phyloP scores from a whole-genome alignment of 2,329 filamentous ascomycete species.

The Verticillium nubilum region DNA sequence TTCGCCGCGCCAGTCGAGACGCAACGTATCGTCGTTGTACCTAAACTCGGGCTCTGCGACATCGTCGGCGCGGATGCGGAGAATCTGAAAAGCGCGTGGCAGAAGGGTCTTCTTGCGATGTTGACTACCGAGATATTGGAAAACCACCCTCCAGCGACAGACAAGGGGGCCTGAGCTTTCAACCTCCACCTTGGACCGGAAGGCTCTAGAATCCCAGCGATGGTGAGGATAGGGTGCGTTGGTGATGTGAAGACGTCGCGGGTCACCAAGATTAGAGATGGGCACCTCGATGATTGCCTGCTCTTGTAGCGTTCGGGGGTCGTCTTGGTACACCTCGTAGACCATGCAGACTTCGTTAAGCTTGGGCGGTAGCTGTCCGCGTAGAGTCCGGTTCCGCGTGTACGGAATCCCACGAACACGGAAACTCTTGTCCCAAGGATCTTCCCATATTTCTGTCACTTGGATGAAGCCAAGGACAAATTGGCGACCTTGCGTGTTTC shows the following conservation, averaged over 20 bases:
- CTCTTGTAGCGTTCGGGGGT: conserved; percentile 20
- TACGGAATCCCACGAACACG: conserved; percentile 33
- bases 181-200: conserved; percentile 13
- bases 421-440: conserved; percentile 11
- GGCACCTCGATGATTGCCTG: conserved; percentile 39
- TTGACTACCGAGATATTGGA: conserved; percentile 12
- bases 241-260: conserved; percentile 44
- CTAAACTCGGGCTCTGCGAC: conserved; percentile 21
- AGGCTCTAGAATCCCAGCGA: conserved; percentile 17
- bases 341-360: conserved; percentile 38
- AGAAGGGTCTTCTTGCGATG: not conserved
- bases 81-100: conserved; percentile 24
- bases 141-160: conserved; percentile 43
- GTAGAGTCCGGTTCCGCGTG: conserved; percentile 25
- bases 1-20: conserved; percentile 31
- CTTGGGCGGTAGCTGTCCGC: conserved; percentile 30
- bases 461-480: conserved; percentile 29
- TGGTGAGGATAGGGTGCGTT: conserved; percentile 44
- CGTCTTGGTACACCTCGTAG: conserved; percentile 32
- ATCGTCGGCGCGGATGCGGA: conserved; percentile 23
- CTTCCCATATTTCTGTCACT: conserved; percentile 35
- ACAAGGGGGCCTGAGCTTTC: conserved; percentile 34
- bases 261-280: conserved; percentile 27
- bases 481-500: conserved; percentile 12
- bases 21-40: conserved; percentile 21